A percentile compares a stretch with the other conserved stretches of the same genome.
These are phyloP conservation scores for Neurospora tetraspora DNA, from an alignment of 495 filamentous ascomycete species.

Conservation along the genomic window DNA sequence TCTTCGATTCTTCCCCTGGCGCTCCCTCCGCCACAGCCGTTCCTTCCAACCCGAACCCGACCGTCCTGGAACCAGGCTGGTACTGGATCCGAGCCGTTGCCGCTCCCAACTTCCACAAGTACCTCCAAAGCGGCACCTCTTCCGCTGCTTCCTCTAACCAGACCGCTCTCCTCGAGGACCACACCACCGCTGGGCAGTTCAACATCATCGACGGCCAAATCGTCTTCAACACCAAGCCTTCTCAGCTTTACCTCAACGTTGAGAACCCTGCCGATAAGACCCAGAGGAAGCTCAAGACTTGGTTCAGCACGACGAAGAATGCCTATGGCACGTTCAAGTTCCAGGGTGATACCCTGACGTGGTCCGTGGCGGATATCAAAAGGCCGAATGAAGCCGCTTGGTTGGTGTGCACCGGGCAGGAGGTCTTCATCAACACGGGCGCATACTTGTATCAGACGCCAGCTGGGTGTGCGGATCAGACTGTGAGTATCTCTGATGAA, in stretches of 20 bases:
- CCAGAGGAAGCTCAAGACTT: conserved; percentile 24
- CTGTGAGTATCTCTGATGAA: conserved; percentile 18
- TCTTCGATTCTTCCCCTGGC: background rate
- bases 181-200: conserved; percentile 40
- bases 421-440: conserved; percentile 40
- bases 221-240: conserved; percentile 22
- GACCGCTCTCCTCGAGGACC: conserved; percentile 27
- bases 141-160: conserved; percentile 14
- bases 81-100: conserved; percentile 45
- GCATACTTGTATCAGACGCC: conserved; percentile 39
- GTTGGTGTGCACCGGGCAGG: conserved; percentile 33
- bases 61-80: conserved; percentile 32
- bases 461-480: conserved; percentile 40
- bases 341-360: conserved; percentile 37
- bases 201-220: conserved; percentile 38
- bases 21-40: conserved; percentile 16
- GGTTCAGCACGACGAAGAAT: conserved; percentile 22
- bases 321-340: conserved; percentile 39
- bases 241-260: conserved; percentile 15
- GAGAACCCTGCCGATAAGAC: conserved; percentile 30
- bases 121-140: conserved; percentile 34
- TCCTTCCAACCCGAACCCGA: conserved; percentile 27
- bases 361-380: conserved; percentile 29
- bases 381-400: conserved; percentile 38
- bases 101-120: conserved; percentile 41